These are phyloP conservation scores for Penicillium cosmopolitanum DNA, from an alignment of 495 filamentous ascomycete species.

Conservation along the genomic window DNA sequence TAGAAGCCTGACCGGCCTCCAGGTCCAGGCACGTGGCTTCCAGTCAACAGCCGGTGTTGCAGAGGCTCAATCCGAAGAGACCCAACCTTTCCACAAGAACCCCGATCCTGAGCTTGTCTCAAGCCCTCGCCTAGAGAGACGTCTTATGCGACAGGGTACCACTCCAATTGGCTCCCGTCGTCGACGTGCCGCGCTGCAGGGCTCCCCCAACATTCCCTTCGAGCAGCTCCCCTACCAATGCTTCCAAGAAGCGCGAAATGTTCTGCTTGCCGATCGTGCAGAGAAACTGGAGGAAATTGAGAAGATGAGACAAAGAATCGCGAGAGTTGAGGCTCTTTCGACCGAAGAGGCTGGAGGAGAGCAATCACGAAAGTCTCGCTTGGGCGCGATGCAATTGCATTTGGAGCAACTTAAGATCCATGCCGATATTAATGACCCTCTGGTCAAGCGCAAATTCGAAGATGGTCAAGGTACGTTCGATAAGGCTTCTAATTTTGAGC, in stretches of 20 bases:
- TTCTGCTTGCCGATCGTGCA: constrained; percentile 77
- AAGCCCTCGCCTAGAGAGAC: constrained; percentile 60
- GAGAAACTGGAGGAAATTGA: constrained; percentile 75
- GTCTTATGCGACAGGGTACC: constrained; percentile 60
- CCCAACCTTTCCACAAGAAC: constrained; percentile 41
- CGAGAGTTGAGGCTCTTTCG: constrained; percentile 60
- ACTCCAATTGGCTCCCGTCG: constrained; percentile 77
- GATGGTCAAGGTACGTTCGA: constrained; percentile 75
- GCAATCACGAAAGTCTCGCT: constrained; percentile 61
- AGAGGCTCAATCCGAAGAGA: constrained; percentile 45
- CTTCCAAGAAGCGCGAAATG: constrained; percentile 91
- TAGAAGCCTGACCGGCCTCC: constrained; percentile 36
- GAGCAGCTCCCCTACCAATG: constrained; percentile 93
- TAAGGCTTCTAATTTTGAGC: background rate
- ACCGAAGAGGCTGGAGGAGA: constrained; percentile 63
- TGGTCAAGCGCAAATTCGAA: constrained; percentile 93
- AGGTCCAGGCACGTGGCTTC: constrained; percentile 41
- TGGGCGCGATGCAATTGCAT: constrained; percentile 71
- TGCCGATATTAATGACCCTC: constrained; percentile 93
- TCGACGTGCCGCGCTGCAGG: constrained; percentile 75
- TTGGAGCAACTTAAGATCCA: constrained; percentile 83
- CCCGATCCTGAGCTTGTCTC: constrained; percentile 55
- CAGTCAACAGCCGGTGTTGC: constrained; percentile 42
- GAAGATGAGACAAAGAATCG: constrained; percentile 61
- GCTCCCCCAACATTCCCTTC: constrained; percentile 75